Evolutionary conservation across 352 stramenopile genomes (phyloP).

Genomic region (Globisporangium viniferum): DNA sequence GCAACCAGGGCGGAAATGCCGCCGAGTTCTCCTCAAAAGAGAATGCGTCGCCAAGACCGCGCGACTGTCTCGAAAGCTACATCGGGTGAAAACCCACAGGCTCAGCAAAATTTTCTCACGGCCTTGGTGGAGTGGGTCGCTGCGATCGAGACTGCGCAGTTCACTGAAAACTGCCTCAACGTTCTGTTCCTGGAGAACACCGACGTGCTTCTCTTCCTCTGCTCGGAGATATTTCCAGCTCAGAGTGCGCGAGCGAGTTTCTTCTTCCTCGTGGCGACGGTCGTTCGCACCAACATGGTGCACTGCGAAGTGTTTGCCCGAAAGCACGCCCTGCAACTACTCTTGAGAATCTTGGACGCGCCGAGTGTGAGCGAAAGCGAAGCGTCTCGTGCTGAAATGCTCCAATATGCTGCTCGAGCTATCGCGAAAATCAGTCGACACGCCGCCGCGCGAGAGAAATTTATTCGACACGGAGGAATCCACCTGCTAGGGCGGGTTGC

Average conservation of each 20-base stretch:
- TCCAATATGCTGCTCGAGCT: slow-evolving; percentile 21
- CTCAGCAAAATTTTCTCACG: slow-evolving; percentile 24
- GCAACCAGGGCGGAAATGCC: neutral
- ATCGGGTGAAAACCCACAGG: neutral
- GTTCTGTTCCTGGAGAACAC: slow-evolving; percentile 29
- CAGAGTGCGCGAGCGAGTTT: slow-evolving; percentile 19
- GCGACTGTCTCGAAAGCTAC: neutral
- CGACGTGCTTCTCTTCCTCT: slow-evolving; percentile 26
- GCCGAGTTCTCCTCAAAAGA: neutral
- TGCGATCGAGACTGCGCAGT: slow-evolving; percentile 22
- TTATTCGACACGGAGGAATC: slow-evolving; percentile 26
- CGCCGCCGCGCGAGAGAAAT: slow-evolving; percentile 15
- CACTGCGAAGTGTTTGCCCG: slow-evolving; percentile 29
- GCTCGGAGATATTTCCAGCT: slow-evolving; percentile 14
- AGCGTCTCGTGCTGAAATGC: slow-evolving; percentile 15
- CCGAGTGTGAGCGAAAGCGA: neutral
- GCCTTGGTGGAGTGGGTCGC: slow-evolving; percentile 31
- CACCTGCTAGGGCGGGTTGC: slow-evolving; percentile 21
- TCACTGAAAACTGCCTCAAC: slow-evolving; percentile 36
- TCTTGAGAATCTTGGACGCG: slow-evolving; percentile 12
- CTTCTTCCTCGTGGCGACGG: slow-evolving; percentile 26
- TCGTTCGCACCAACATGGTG: slow-evolving; percentile 23
- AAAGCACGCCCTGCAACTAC: slow-evolving; percentile 20
- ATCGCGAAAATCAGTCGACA: slow-evolving; percentile 27
- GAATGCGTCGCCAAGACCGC: neutral